Base-by-base conservation (phyloP, 2,329 filamentous ascomycete genomes). In the Aspergillus glaucus region DNA sequence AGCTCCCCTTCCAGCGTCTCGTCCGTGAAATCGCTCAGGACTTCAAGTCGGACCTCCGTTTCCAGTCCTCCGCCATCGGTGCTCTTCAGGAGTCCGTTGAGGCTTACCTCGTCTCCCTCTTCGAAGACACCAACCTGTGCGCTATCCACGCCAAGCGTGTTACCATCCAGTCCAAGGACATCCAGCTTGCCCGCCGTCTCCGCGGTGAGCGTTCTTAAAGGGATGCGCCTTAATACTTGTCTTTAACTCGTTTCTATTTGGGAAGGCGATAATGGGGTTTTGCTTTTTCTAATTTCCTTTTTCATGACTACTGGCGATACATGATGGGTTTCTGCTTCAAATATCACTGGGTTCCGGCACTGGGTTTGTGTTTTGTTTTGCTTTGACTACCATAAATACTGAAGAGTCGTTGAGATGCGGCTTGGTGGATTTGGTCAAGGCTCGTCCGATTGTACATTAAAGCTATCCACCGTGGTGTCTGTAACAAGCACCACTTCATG, bases 101-200 rank as follows among this genome's bases (percentile, higher is more conserved):
- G 80, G 95, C 93, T 2, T 97, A 96, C 78, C 87, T 98, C 66
- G 91, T 97, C 75, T 95, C 91, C 41, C 86, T 97, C 58, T 97
- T 97, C 65, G 91, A 97, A 76, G 92, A 97, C 72, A 96, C 92
- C 77, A 97, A 97, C 80, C 79, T 95, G 46, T 97, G 92, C 78
- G 92, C 93, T 68, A 95, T 97, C 74, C 93, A 97, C 78, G 92
- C 93, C 76, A 97, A 97, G 85, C 90, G 93, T 79, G 93, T 97
- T 69, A 97, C 92, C 68, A 97, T 97, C 76, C 92, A 77, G 68
- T 74, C 71, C 75, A 96, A 96, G 81, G 92, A 96, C 66, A 96
- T 97, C 70, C 92, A 97, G 78, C 84, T 97, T 45, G 91, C 92
- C 66, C 87, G 93, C 62, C 88, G 93, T 67, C 88, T 98, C 69